Evolutionary conservation across 129 eudicot species (phyloP), one percentile per base, ranked within the genome.

Genomic region (Mikania micrantha): DNA sequence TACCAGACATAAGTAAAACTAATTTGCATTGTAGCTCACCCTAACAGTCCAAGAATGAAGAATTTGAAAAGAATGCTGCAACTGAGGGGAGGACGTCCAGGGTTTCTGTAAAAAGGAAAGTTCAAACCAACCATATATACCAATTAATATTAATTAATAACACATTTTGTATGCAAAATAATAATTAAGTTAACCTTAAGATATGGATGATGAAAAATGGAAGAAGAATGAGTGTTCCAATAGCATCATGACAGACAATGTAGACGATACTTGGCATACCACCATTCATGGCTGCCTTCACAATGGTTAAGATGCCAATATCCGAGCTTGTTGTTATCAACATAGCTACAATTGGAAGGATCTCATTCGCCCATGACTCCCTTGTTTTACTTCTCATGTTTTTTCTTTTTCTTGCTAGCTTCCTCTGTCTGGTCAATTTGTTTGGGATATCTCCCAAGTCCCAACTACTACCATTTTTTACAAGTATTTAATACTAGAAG

Each of bases 31-130:
- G 32, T 57, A 1, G 54, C 67, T 70, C 75, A 82, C 87, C 87
- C 84, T 3, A 82, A n/a, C 31, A 82, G 73, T 49, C 81, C 81
- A 52, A 82, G 84, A 28, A 70, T 41, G 56, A 82, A 82, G 61
- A 78, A 75, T 69, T 62, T 82, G 67, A 13, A 66, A 9, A 82
- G 70, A 64, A 78, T 67, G 32, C 62, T 32, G 48, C 71, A 66
- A 41, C 61, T 71, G 49, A 78, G 59, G 0, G 77, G 60, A 58
- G 76, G 87, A 36, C 64, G 73, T 2, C 58, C 15, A 34, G 22
- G 27, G 11, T 49, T 72, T 61, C 87, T 82, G 75, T 62, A 54
- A 35, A 75, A 66, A 48, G 1, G n/a, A 42, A 44, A 20, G n/a
- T n/a, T n/a, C n/a, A n/a, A n/a, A n/a, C n/a, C n/a, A n/a, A n/a